Conservation (phyloP, 192 early-diverging fungal species). For the Podila clonocystis region DNA sequence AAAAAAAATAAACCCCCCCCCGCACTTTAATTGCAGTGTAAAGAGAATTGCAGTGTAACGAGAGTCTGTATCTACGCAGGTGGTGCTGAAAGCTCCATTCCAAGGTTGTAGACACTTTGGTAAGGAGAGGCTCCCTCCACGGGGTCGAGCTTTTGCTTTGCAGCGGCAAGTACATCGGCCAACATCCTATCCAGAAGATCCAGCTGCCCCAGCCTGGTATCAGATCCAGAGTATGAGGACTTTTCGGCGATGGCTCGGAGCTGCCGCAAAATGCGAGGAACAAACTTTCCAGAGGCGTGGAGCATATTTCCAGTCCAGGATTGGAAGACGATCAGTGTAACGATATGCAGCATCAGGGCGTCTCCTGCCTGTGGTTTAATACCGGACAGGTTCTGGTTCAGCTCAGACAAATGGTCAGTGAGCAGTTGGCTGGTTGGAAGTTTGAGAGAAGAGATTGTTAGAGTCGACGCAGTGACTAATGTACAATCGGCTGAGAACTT, state of each 20-base stretch:
- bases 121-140: slow-evolving; percentile 5
- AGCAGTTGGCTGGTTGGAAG: slow-evolving; percentile 1
- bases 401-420: slow-evolving; percentile 20
- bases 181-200: slow-evolving; percentile 23
- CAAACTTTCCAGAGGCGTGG: slow-evolving; percentile 47
- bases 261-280: slow-evolving; percentile 39
- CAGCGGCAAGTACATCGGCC: slow-evolving; percentile 8
- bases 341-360: slow-evolving; percentile 42
- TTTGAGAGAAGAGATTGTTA: neutral
- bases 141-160: slow-evolving; percentile 13
- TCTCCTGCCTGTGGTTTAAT: slow-evolving; percentile 16
- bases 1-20: neutral
- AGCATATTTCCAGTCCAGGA: slow-evolving; percentile 35
- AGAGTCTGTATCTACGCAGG: neutral
- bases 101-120: slow-evolving; percentile 12
- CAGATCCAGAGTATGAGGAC: neutral
- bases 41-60: neutral
- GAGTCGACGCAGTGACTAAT: neutral
- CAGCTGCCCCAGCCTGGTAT: slow-evolving; percentile 4
- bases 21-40: too few species aligned
- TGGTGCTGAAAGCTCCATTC: neutral
- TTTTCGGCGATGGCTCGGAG: slow-evolving; percentile 16
- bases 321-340: slow-evolving; percentile 37
- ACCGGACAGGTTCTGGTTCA: neutral
- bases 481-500: too few species aligned